Percentiles rank a stretch among this genome's conserved stretches.
Evolutionary conservation across 2,329 filamentous ascomycete species (phyloP).

Genomic region (Dichotomopilus funicola): DNA sequence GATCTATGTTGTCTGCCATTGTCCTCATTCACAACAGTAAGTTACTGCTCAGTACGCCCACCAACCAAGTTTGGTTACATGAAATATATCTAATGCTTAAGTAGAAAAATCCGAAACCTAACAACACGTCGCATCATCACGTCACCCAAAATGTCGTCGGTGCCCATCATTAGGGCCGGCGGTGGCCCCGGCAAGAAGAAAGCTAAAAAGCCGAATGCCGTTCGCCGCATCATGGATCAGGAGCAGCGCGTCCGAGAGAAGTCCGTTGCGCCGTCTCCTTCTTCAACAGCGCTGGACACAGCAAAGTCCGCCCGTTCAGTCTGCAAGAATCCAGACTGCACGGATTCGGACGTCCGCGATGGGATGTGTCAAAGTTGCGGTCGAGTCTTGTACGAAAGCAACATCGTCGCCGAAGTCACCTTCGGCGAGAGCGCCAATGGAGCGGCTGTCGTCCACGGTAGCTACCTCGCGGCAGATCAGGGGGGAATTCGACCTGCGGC

Average conservation of each 20-base stretch:
- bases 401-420: conserved; percentile 85
- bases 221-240: conserved; percentile 24
- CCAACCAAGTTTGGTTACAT: background rate
- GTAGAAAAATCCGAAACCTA: background rate
- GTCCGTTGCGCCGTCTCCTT: conserved; percentile 13
- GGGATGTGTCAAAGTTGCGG: conserved; percentile 78
- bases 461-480: conserved; percentile 78
- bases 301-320: conserved; percentile 35
- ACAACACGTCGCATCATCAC: background rate
- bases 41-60: no score
- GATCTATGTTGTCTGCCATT: no score
- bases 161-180: conserved; percentile 7
- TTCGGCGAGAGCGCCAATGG: conserved; percentile 85
- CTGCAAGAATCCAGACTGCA: conserved; percentile 53
- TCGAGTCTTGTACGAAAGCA: conserved; percentile 73
- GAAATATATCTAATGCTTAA: background rate
- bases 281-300: conserved; percentile 17
- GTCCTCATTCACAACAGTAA: no score
- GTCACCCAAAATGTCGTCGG: conserved; percentile 10
- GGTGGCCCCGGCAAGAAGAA: conserved; percentile 19
- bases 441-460: conserved; percentile 85
- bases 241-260: conserved; percentile 22
- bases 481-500: conserved; percentile 62
- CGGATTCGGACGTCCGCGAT: conserved; percentile 55
- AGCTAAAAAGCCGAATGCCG: conserved; percentile 20